Base-by-base conservation (phyloP, 1,284 basidiomycete genomes). In the Marasmius tenuissimus region DNA sequence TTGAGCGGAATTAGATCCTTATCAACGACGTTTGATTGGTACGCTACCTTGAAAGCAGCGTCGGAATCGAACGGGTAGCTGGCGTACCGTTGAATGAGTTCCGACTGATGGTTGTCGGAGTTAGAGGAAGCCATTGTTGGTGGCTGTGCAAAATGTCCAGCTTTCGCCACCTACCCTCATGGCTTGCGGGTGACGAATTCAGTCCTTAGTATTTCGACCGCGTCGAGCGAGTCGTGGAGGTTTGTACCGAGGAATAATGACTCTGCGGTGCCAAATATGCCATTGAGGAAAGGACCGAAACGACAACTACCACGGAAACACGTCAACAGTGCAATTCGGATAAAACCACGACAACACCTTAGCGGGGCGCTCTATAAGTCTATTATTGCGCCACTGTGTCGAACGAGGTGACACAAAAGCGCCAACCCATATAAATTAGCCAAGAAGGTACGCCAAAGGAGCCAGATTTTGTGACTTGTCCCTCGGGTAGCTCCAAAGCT, bases 31-130 rank as follows among this genome's bases (percentile, higher is more conserved):
- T 54, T 18, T 18, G 18, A 22, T 16, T 35, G 56, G 65, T 75
- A 59, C 27, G 4, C 4, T 70, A 89, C 87, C 80, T 87, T 82
- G 64, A 84, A 89, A 5, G 72, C 76, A 50, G 81, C 78, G 66
- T 89, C 88, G n/a, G 77, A 73, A 16, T 75, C 74, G 66, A 89
- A 89, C 18, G 78, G 77, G 68, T 84, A 86, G 2, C 67, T 62
- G 16, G 68, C 70, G 65, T 83, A 86, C 57, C 71, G 71, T 45
- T 75, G 69, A 11, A 81, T 61, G 55, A 37, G 34, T 20, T 47
- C n/a, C n/a, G 45, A 47, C 27, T 27, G 27, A 47, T n/a, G 9
- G 45, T 8, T 47, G 45, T 47, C 45, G 45, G 45, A 47, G 45
- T 47, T 47, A 47, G 45, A 47, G 16, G 45, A 47, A 20, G 45